Evolutionary conservation across 768 basidiomycete genomes (phyloP), one percentile per base, ranked within the genome.

Genomic region (Leccinum ochraceum): DNA sequence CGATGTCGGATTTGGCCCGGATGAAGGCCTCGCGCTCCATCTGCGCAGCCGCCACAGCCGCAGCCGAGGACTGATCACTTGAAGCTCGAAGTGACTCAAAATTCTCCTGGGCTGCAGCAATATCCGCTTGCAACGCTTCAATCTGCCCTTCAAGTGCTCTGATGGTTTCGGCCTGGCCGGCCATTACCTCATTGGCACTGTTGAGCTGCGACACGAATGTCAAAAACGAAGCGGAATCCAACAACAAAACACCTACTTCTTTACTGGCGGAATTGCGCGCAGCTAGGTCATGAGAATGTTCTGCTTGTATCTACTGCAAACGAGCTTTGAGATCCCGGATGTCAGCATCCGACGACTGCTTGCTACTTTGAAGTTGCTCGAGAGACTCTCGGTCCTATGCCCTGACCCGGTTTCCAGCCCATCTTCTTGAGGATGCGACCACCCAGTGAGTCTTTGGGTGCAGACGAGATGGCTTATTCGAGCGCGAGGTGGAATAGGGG

Each of bases 331-430:
- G 71, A 36, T 78, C 77, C 26, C 69, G 71, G 17, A 90, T 74
- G 58, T 86, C 77, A 11, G 73, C 67, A 62, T 87, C 85, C 13
- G 82, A 76, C 4, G 74, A 70, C 6, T 73, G 71, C 66, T 84
- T 89, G 13, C 78, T 81, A 51, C 73, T 66, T 60, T 84, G 79
- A 52, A 88, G 71, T 48, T 82, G 77, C 36, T 79, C 77, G n/a
- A 81, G 67, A 17, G 74, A 62, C 10, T 26, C 26, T 84, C 4
- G 95, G 94, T 0, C 96, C 96, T 22, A 98, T 86, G 13, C 96
- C 96, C 75, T 95, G 94, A 1, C 95, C 96, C 0, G 87, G 75
- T 46, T 89, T 81, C 96, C 96, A 98, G 0, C 96, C 96, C 89
- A 98, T 95, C 76, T 94, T 95, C 77, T 88, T 89, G 57, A 99